A percentile compares a stretch with the other conserved stretches of the same genome.
Evolutionary conservation across 1,284 basidiomycete genomes (phyloP).

Genomic region (Pseudozyma sp.): DNA sequence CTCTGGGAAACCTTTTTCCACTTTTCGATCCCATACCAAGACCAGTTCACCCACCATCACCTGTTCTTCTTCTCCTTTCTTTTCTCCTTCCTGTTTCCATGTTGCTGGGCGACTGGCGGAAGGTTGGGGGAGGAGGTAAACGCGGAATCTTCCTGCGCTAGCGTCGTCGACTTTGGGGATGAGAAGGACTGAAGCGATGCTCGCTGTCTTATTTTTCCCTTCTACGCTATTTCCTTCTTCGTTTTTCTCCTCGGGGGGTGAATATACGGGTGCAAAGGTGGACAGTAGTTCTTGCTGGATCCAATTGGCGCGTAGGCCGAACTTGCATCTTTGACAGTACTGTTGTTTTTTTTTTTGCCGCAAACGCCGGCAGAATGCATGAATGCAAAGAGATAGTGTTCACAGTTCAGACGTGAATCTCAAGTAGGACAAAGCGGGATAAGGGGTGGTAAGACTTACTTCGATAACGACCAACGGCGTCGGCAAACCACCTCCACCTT

Average conservation of each 20-base stretch:
- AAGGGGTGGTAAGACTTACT: constrained; percentile 13
- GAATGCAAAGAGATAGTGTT: no score
- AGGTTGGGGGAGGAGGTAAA: constrained; percentile 11
- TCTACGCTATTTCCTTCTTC: background rate
- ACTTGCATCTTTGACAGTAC: constrained; percentile 46
- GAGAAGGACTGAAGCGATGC: constrained; percentile 14
- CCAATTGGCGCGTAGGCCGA: constrained; percentile 42
- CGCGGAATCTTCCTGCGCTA: constrained; percentile 17
- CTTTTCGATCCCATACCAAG: constrained; percentile 37
- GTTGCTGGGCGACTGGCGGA: no score
- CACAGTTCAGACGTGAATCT: no score
- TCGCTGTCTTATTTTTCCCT: background rate
- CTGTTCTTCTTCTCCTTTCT: background rate
- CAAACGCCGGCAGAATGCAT: no score
- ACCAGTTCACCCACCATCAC: background rate
- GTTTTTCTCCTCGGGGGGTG: background rate
- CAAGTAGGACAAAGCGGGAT: no score
- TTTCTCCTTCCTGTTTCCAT: background rate
- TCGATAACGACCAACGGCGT: constrained; percentile 31
- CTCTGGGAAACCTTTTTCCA: constrained; percentile 28
- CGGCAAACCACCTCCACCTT: background rate
- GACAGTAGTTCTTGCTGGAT: constrained; percentile 41
- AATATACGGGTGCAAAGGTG: constrained; percentile 22
- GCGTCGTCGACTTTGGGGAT: constrained; percentile 19
- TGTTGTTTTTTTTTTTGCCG: constrained; percentile 8